phyloP scores from a whole-genome alignment of 208 protist species.

The Porcisia hertigi region DNA sequence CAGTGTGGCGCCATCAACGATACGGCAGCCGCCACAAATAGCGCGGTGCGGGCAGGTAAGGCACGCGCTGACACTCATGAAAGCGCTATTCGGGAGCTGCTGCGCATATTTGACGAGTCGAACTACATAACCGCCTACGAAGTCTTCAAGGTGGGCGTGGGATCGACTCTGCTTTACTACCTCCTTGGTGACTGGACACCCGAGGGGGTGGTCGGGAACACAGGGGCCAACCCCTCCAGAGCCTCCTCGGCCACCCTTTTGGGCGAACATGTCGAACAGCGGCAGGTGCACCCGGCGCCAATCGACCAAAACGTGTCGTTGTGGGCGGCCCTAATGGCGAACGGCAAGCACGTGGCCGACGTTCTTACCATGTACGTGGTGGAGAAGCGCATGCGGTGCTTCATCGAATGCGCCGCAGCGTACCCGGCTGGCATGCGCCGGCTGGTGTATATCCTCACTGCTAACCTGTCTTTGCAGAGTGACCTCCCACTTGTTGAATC shows the following conservation, averaged over 20 bases:
- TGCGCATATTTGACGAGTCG: constrained; percentile 33
- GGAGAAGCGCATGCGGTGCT: constrained; percentile 46
- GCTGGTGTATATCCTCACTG: constrained; percentile 50
- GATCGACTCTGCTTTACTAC: constrained; percentile 42
- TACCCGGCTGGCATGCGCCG: constrained; percentile 45
- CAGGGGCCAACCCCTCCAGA: constrained; percentile 29
- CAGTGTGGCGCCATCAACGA: not conserved
- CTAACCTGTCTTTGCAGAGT: constrained; percentile 49
- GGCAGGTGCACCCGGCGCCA: constrained; percentile 4
- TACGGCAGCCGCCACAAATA: not conserved
- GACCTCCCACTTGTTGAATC: constrained; percentile 80
- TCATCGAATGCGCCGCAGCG: constrained; percentile 36
- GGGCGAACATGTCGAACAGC: constrained; percentile 14
- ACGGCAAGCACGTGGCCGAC: constrained; percentile 43
- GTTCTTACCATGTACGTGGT: constrained; percentile 46
- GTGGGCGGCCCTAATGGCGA: constrained; percentile 44
- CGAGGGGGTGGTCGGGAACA: constrained; percentile 33
- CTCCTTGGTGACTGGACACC: constrained; percentile 36
- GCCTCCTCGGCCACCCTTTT: constrained; percentile 39
- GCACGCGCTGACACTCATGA: constrained; percentile 29
- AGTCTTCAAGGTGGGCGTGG: constrained; percentile 44
- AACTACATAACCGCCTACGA: constrained; percentile 54
- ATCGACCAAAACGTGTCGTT: constrained; percentile 32
- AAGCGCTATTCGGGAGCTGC: constrained; percentile 27
- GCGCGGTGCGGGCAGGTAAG: not conserved